A percentile compares a stretch with the other conserved stretches of the same genome.
These are phyloP conservation scores for Perkinsus olseni DNA, from an alignment of 169 alveolate genomes.

Conservation along the genomic window DNA sequence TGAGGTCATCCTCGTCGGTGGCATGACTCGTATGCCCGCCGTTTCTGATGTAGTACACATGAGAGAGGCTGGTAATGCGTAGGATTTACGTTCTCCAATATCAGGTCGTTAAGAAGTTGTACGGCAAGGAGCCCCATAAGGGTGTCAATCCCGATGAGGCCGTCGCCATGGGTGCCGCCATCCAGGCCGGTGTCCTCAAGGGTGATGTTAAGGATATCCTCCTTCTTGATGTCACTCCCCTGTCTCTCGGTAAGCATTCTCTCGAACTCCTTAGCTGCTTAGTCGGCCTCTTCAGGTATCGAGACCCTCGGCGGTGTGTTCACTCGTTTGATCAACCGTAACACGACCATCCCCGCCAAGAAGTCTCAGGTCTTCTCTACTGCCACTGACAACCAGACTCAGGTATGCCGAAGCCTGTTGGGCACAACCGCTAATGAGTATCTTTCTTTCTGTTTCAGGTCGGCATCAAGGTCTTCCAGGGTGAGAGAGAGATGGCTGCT, in stretches of 20 bases:
- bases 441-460: slow-evolving; percentile 52
- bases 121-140: slow-evolving; percentile 88
- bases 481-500: slow-evolving; percentile 96
- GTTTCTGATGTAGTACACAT: slow-evolving; percentile 67
- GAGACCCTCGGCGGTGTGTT: slow-evolving; percentile 97
- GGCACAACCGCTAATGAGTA: not conserved
- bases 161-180: slow-evolving; percentile 99
- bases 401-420: slow-evolving; percentile 20
- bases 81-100: not conserved
- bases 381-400: slow-evolving; percentile 95
- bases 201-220: slow-evolving; percentile 94
- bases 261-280: too few relatives aligned
- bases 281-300: too few relatives aligned
- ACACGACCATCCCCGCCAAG: slow-evolving; percentile 97
- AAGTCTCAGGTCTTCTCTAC: slow-evolving; percentile 94
- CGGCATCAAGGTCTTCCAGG: slow-evolving; percentile 96
- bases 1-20: slow-evolving; percentile 97
- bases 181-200: slow-evolving; percentile 94
- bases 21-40: slow-evolving; percentile 98
- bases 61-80: not conserved
- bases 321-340: slow-evolving; percentile 89
- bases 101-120: slow-evolving; percentile 65
- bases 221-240: slow-evolving; percentile 90
- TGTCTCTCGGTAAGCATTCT: slow-evolving; percentile 60
- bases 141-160: slow-evolving; percentile 99